Conservation (phyloP, 257 asterid species). For the Apocynum venetum region DNA sequence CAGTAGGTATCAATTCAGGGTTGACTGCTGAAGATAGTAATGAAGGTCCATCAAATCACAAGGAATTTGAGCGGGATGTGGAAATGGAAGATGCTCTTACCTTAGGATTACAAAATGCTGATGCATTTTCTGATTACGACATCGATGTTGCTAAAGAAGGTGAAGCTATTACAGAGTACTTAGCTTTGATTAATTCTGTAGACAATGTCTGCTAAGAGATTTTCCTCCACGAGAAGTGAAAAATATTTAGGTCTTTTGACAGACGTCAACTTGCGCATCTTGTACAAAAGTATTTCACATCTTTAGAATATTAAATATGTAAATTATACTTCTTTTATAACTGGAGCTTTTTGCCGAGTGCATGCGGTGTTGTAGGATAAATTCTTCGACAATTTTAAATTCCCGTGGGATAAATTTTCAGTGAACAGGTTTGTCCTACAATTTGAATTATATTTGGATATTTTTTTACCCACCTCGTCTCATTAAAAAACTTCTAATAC, state of each 20-base stretch:
- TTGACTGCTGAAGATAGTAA: slow-evolving; percentile 11
- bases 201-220: neutral
- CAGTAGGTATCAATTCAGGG: slow-evolving; percentile 19
- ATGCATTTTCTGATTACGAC: slow-evolving; percentile 82
- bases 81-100: slow-evolving; percentile 87
- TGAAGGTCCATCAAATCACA: slow-evolving; percentile 28
- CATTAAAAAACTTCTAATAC: no score
- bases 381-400: no score
- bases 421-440: no score
- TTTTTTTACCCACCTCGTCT: no score
- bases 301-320: neutral
- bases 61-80: slow-evolving; percentile 39
- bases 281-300: neutral
- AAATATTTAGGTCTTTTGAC: neutral
- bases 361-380: no score
- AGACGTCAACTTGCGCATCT: neutral
- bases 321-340: neutral
- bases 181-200: slow-evolving; percentile 50
- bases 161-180: slow-evolving; percentile 72
- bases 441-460: no score
- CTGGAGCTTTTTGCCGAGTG: neutral
- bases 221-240: neutral
- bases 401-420: no score
- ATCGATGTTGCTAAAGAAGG: slow-evolving; percentile 78
- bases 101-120: slow-evolving; percentile 50